Conservation (phyloP, 164 flowering plant genomes). For the Vitis rotundifolia region DNA sequence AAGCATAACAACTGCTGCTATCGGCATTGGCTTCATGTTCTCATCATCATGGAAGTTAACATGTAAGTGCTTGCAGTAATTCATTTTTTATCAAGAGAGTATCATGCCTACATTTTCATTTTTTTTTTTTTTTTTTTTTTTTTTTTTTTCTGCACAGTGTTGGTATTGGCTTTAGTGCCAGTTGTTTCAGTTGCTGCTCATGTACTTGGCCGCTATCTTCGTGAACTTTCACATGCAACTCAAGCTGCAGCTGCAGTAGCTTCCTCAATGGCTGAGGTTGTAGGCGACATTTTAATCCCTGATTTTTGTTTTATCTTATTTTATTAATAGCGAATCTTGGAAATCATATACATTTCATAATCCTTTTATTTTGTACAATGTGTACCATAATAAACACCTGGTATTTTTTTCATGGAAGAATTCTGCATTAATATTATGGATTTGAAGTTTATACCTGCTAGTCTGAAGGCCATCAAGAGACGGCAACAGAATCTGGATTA, state of each 20-base stretch:
- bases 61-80: conserved; percentile 39
- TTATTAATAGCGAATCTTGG: too few relatives aligned
- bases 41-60: conserved; percentile 95
- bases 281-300: neutral
- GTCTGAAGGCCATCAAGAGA: too few relatives aligned
- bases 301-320: too few relatives aligned
- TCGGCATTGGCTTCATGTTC: conserved; percentile 93
- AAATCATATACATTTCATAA: too few relatives aligned
- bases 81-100: neutral
- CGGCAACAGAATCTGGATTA: too few relatives aligned
- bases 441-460: too few relatives aligned
- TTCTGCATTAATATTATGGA: too few relatives aligned
- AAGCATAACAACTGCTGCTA: conserved; percentile 71
- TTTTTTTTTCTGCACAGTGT: conserved; percentile 40
- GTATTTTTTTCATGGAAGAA: too few relatives aligned
- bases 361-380: too few relatives aligned
- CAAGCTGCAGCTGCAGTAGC: conserved; percentile 99
- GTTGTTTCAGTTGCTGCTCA: conserved; percentile 69
- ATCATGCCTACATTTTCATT: conserved; percentile 1
- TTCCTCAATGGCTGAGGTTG: conserved; percentile 96
- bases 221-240: conserved; percentile 93
- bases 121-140: neutral
- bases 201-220: conserved; percentile 78
- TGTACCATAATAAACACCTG: too few relatives aligned
- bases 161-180: conserved; percentile 82